phyloP scores from a whole-genome alignment of 495 filamentous ascomycete genomes.

The Darksidea phi region DNA sequence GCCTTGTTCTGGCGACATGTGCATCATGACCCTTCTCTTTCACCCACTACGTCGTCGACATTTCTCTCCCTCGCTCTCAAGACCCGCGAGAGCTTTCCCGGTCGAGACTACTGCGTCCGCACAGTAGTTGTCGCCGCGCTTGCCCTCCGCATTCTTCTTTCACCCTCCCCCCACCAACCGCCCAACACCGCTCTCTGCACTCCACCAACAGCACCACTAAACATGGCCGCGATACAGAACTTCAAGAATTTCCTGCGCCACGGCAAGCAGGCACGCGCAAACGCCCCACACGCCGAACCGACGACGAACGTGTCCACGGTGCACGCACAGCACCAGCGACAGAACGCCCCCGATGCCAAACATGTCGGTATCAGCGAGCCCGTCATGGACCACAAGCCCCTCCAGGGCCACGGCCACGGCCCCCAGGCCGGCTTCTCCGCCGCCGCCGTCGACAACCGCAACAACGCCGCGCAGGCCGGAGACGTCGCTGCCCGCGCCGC shows the following conservation, averaged over 20 bases:
- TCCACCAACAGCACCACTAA: neutral
- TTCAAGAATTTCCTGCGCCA: conserved; percentile 98
- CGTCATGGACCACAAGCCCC: conserved; percentile 47
- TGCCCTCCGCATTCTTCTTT: neutral
- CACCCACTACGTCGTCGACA: neutral
- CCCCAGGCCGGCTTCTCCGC: conserved; percentile 52
- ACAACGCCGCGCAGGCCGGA: conserved; percentile 64
- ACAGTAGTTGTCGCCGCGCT: neutral
- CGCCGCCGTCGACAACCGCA: conserved; percentile 57
- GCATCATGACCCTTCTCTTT: neutral
- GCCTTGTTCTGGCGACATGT: neutral
- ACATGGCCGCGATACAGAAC: conserved; percentile 67
- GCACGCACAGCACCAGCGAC: conserved; percentile 62
- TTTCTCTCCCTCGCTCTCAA: neutral
- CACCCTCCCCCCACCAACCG: neutral
- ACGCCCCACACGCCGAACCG: conserved; percentile 60
- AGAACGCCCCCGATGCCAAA: conserved; percentile 53
- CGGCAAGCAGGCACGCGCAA: conserved; percentile 87
- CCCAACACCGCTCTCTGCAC: conserved; percentile 1
- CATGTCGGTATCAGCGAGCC: conserved; percentile 60
- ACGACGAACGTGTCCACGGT: conserved; percentile 67
- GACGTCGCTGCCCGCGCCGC: conserved; percentile 56
- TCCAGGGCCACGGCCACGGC: conserved; percentile 40
- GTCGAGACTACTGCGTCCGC: neutral
- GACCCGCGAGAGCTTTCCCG: neutral